Base-by-base conservation (phyloP, 2,329 filamentous ascomycete genomes). In the Aspergillus chevalieri region DNA sequence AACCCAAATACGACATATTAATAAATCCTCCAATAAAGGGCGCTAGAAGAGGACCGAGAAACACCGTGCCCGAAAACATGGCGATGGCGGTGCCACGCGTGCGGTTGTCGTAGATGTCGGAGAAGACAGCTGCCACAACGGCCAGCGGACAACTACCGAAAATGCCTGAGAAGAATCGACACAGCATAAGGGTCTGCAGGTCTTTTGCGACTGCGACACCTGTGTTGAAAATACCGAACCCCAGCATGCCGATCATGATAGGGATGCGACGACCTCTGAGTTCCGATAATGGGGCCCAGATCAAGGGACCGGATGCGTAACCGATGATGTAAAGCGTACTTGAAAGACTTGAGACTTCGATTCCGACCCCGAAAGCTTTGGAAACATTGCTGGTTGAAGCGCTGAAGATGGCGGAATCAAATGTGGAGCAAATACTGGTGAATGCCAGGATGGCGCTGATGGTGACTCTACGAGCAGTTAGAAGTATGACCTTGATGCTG, bases 201-300 rank as follows among this genome's bases (percentile, higher is more conserved):
- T 69, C 70, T 50, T 67, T 64, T 30, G 64, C 67, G 9, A 61
- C 67, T 0, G 74, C 75, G 0, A 67, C 69, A 6, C 66, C 71
- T 33, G 77, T 70, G 22, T 68, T 73, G 57, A 77, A 76, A 4
- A 77, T 56, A 0, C 60, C 70, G 5, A 71, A 65, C 0, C 66
- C 60, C 17, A 72, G 54, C 47, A 77, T 62, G 2, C 69, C 68
- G 10, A 72, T 65, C 1, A 74, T 34, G 65, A 75, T 51, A 67
- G 80, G 41, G 78, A 73, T 48, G 69, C 75, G 82, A 61, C 80
- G 65, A 0, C 80, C 81, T 44, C 74, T 79, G 6, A 83, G 70
- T 59, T 86, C 83, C 42, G 75, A 79, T 17, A 83, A 59, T 0
- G 82, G 82, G 3, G 79, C 81, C 79, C 80, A 83, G 2, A 86